Percentiles rank a stretch among this genome's conserved stretches.
phyloP scores from a whole-genome alignment of 176 grass and related monocot genomes.

The Zoysia pacifica region DNA sequence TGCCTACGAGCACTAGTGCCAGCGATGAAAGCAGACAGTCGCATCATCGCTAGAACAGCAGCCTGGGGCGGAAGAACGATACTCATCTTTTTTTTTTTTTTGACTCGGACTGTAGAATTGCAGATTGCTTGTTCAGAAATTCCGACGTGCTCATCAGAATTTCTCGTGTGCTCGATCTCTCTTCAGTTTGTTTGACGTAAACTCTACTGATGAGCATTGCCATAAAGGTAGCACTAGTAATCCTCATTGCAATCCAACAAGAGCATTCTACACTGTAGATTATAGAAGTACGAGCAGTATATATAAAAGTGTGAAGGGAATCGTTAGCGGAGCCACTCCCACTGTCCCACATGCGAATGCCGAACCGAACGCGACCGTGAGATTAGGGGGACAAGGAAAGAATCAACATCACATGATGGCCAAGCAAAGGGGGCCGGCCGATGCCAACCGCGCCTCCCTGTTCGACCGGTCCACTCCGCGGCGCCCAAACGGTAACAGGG shows the following conservation, averaged over 20 bases:
- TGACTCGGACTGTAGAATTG: background rate
- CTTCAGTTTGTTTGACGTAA: conserved; percentile 17
- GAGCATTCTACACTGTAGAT: background rate
- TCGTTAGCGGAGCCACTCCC: conserved; percentile 33
- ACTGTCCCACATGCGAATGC: conserved; percentile 23
- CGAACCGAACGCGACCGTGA: background rate
- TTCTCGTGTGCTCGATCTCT: background rate
- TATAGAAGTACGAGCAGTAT: background rate
- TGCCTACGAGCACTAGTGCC: background rate
- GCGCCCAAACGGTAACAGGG: background rate
- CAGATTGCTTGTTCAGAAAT: background rate
- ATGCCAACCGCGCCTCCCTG: background rate
- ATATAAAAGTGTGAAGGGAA: background rate
- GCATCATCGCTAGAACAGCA: background rate
- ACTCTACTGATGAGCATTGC: background rate
- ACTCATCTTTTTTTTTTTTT: too few species aligned
- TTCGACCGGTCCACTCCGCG: background rate
- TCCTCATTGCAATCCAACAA: background rate
- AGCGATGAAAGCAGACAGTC: background rate
- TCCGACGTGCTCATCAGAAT: background rate
- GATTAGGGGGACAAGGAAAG: conserved; percentile 15
- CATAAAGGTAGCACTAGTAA: too few species aligned
- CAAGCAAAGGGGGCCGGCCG: conserved; percentile 7
- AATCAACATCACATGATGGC: conserved; percentile 29
- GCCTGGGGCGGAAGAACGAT: background rate